Evolutionary conservation across 73 alveolate species (phyloP).

Genomic region (Paramecium sexaurelia): DNA sequence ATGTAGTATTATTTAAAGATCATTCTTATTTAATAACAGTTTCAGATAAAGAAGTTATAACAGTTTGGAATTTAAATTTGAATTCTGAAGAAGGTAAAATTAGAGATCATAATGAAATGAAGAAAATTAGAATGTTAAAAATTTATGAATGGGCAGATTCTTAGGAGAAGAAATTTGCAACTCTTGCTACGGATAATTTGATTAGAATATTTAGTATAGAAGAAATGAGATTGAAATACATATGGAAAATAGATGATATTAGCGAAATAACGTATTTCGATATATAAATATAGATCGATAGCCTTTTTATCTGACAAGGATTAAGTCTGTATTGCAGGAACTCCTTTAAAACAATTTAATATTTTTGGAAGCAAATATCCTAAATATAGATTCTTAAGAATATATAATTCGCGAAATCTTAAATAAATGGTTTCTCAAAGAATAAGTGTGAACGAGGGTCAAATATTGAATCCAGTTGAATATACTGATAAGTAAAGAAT

Average conservation of each 20-base stretch:
- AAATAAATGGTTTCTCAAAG: background rate
- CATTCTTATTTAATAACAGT: slow-evolving; percentile 46
- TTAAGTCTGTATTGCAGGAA: slow-evolving; percentile 33
- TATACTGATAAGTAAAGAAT: slow-evolving; percentile 48
- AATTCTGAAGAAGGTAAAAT: slow-evolving; percentile 28
- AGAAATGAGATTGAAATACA: background rate
- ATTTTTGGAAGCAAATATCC: slow-evolving; percentile 39
- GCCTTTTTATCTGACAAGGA: slow-evolving; percentile 28
- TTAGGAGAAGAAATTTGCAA: background rate
- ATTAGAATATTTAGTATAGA: slow-evolving; percentile 53
- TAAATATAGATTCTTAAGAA: background rate
- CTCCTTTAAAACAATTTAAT: background rate
- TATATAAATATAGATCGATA: slow-evolving; percentile 1
- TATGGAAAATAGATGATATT: background rate
- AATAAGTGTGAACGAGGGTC: background rate
- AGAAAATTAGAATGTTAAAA: background rate
- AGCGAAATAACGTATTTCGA: slow-evolving; percentile 25
- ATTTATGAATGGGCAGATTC: slow-evolving; percentile 36
- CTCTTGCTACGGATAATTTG: background rate
- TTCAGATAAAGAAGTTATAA: slow-evolving; percentile 25
- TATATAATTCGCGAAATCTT: background rate
- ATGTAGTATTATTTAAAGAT: slow-evolving; percentile 5
- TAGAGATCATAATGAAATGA: slow-evolving; percentile 31
- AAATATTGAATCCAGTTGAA: background rate
- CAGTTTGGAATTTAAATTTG: slow-evolving; percentile 37